phyloP scores from a whole-genome alignment of 1,139 yeast species.

The Protomyces pachydermus region DNA sequence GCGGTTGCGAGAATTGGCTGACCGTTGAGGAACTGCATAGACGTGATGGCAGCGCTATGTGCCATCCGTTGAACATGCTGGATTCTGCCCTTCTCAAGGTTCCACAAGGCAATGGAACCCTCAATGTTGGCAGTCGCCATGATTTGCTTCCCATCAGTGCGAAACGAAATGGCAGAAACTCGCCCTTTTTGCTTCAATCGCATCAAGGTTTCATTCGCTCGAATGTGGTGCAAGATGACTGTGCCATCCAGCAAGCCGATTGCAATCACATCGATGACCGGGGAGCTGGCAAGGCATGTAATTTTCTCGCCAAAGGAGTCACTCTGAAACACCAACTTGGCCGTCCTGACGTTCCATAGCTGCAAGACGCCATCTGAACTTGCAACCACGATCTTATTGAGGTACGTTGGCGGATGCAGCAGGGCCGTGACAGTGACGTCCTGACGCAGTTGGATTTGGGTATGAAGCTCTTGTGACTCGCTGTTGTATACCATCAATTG shows the following conservation, averaged over 20 bases:
- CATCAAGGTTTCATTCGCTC: constrained; percentile 57
- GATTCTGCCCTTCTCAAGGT: constrained; percentile 63
- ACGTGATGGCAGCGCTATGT: constrained; percentile 56
- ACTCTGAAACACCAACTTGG: constrained; percentile 4
- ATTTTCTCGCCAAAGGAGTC: constrained; percentile 44
- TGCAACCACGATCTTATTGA: constrained; percentile 76
- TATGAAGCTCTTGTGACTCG: constrained; percentile 59
- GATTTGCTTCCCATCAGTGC: constrained; percentile 88
- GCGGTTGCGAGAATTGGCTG: constrained; percentile 88
- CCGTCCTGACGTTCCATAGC: constrained; percentile 39
- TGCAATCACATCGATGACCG: constrained; percentile 78
- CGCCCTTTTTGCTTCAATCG: constrained; percentile 57
- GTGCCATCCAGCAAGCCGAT: constrained; percentile 70
- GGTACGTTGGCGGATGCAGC: constrained; percentile 82
- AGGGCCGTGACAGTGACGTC: constrained; percentile 69
- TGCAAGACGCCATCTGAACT: constrained; percentile 35
- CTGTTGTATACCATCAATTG: constrained; percentile 54
- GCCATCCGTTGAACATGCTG: constrained; percentile 70
- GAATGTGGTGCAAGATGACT: constrained; percentile 61
- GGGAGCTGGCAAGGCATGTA: constrained; percentile 70
- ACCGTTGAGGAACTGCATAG: constrained; percentile 73
- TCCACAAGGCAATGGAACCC: constrained; percentile 85
- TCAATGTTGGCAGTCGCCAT: constrained; percentile 70
- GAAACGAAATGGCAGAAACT: constrained; percentile 71
- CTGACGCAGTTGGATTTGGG: constrained; percentile 54